Evolutionary conservation across 2,329 filamentous ascomycete species (phyloP).

Genomic region (Talaromyces sp.): DNA sequence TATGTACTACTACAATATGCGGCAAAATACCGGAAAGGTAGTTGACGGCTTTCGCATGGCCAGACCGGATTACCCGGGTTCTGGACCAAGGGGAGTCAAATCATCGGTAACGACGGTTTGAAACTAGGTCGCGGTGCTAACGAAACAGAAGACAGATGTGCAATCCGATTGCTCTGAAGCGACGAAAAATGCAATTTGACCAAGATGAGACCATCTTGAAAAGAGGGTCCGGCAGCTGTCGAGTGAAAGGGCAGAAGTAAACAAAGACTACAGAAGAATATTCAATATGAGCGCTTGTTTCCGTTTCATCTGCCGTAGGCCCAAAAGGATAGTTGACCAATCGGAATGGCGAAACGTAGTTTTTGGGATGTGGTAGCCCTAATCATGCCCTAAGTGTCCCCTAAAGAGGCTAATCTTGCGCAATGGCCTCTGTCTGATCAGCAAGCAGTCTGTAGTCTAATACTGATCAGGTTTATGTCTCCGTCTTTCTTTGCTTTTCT

Average conservation of each 20-base stretch:
- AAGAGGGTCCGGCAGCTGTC: not conserved
- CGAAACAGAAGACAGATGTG: not conserved
- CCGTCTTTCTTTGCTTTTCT: not conserved
- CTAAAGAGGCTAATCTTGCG: not conserved
- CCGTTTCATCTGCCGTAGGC: not conserved
- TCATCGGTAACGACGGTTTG: too few species aligned
- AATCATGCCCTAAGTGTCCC: not conserved
- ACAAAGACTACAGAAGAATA: not conserved
- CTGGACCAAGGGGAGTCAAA: not conserved
- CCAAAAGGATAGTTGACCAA: not conserved
- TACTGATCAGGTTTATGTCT: not conserved
- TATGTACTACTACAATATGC: not conserved
- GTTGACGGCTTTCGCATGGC: not conserved
- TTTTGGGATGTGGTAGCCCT: not conserved
- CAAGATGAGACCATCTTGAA: not conserved
- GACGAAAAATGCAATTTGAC: not conserved
- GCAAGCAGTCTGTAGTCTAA: not conserved
- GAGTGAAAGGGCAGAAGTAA: not conserved
- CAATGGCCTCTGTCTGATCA: constrained; percentile 1
- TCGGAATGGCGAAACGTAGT: not conserved
- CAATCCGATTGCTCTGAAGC: not conserved
- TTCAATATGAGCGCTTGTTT: not conserved
- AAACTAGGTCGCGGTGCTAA: not conserved
- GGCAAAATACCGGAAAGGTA: not conserved
- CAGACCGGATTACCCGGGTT: constrained; percentile 7